Percentiles rank a stretch among this genome's conserved stretches.
phyloP scores from a whole-genome alignment of 495 filamentous ascomycete species.

The Annulohypoxylon moriforme region DNA sequence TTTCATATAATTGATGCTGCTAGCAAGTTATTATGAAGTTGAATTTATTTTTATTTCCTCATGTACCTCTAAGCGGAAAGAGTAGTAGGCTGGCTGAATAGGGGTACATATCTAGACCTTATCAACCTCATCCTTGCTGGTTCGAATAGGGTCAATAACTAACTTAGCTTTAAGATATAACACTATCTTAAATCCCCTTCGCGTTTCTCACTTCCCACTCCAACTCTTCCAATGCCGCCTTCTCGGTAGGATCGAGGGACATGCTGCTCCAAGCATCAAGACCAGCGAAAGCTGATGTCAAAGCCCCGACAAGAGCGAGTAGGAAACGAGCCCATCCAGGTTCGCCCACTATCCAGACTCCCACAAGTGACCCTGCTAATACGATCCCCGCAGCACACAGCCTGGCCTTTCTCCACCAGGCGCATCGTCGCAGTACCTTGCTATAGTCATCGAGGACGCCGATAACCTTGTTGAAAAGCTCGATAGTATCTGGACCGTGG shows the following conservation, averaged over 20 bases:
- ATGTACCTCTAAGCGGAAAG: too few species aligned
- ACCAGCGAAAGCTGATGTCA: background rate
- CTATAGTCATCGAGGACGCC: background rate
- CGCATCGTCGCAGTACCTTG: background rate
- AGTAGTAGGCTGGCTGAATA: too few species aligned
- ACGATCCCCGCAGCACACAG: background rate
- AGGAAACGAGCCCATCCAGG: background rate
- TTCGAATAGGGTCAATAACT: too few species aligned
- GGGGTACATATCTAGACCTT: too few species aligned
- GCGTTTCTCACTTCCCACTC: background rate
- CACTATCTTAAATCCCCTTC: background rate
- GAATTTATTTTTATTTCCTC: too few species aligned
- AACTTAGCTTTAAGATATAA: background rate
- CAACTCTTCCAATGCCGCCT: background rate
- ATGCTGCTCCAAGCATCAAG: background rate
- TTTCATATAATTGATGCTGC: too few species aligned
- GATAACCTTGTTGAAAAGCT: background rate
- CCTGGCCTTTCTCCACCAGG: background rate
- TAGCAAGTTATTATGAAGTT: too few species aligned
- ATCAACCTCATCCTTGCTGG: too few species aligned
- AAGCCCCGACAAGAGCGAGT: background rate
- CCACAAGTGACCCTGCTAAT: background rate
- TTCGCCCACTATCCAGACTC: background rate
- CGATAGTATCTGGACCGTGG: background rate
- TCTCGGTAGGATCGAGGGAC: background rate